Conservation (phyloP, 2,329 filamentous ascomycete genomes). For the Tolypocladium endophyticum region DNA sequence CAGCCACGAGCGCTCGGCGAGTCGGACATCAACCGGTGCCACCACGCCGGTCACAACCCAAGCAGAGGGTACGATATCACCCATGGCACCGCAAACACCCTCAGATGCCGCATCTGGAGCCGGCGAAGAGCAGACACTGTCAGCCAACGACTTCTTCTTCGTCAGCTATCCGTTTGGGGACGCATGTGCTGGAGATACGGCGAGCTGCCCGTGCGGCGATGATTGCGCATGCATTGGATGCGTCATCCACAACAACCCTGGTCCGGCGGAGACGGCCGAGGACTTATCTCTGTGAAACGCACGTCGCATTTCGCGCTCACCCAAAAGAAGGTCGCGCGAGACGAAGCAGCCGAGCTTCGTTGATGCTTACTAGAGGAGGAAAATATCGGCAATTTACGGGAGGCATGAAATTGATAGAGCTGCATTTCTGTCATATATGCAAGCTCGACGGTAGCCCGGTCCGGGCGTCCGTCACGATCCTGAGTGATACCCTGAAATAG, state of each 20-base stretch:
- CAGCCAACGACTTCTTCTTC: conserved; percentile 47
- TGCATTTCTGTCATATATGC: not conserved
- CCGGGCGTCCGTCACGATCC: not conserved
- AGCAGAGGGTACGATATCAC: conserved; percentile 22
- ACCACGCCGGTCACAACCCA: conserved; percentile 6
- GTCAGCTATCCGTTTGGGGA: conserved; percentile 42
- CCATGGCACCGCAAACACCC: conserved; percentile 32
- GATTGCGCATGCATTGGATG: conserved; percentile 50
- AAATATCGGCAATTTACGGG: not conserved
- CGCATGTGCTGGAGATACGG: conserved; percentile 36
- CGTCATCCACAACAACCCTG: conserved; percentile 34
- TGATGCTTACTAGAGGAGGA: not conserved
- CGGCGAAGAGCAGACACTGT: conserved; percentile 39
- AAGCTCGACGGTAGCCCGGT: not conserved
- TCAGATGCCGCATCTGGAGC: conserved; percentile 33
- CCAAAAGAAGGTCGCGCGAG: not conserved
- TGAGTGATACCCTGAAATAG: conserved; percentile 1
- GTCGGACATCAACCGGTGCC: conserved; percentile 9
- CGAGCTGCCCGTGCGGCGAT: conserved; percentile 47
- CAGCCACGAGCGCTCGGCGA: conserved; percentile 9
- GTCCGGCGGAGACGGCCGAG: not conserved
- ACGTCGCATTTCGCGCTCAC: too few species aligned
- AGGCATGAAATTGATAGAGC: not conserved
- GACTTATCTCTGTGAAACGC: not conserved
- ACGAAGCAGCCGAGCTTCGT: not conserved